phyloP scores from a whole-genome alignment of 23 red algal genomes.

The Agarophyton chilense region DNA sequence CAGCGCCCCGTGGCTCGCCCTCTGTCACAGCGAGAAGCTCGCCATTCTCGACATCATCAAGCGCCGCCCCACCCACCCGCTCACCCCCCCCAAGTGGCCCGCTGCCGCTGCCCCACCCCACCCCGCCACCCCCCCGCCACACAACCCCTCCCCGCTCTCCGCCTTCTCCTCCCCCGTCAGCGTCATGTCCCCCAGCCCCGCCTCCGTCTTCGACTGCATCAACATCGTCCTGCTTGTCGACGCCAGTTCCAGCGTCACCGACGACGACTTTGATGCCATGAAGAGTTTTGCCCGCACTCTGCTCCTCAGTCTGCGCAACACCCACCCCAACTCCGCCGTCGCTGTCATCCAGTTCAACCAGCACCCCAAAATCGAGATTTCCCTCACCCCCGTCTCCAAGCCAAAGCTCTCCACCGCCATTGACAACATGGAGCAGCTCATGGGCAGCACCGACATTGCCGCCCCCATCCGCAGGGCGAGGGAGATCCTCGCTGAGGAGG shows the following conservation, averaged over 20 bases:
- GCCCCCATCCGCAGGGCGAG: slow-evolving; percentile 73
- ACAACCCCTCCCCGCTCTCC: slow-evolving; percentile 13
- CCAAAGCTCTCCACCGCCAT: slow-evolving; percentile 58
- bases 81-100: slow-evolving; percentile 14
- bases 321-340: slow-evolving; percentile 56
- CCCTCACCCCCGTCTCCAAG: slow-evolving; percentile 56
- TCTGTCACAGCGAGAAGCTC: slow-evolving; percentile 63
- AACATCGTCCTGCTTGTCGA: slow-evolving; percentile 81
- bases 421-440: slow-evolving; percentile 89
- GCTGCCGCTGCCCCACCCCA: neutral
- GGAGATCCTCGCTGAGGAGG: slow-evolving; percentile 69
- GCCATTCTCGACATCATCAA: slow-evolving; percentile 88
- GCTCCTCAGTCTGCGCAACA: slow-evolving; percentile 58
- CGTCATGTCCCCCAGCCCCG: slow-evolving; percentile 32
- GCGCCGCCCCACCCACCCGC: slow-evolving; percentile 1
- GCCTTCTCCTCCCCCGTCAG: slow-evolving; percentile 61
- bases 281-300: slow-evolving; percentile 77
- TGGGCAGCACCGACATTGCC: slow-evolving; percentile 90
- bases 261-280: slow-evolving; percentile 89
- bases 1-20: slow-evolving; percentile 66
- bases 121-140: slow-evolving; percentile 39
- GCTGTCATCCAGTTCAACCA: slow-evolving; percentile 94
- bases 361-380: slow-evolving; percentile 75
- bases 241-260: slow-evolving; percentile 82
- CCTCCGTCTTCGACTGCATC: neutral